These are phyloP conservation scores for Pterocarpus santalinus DNA, from an alignment of 306 rosid genomes.

Conservation along the genomic window DNA sequence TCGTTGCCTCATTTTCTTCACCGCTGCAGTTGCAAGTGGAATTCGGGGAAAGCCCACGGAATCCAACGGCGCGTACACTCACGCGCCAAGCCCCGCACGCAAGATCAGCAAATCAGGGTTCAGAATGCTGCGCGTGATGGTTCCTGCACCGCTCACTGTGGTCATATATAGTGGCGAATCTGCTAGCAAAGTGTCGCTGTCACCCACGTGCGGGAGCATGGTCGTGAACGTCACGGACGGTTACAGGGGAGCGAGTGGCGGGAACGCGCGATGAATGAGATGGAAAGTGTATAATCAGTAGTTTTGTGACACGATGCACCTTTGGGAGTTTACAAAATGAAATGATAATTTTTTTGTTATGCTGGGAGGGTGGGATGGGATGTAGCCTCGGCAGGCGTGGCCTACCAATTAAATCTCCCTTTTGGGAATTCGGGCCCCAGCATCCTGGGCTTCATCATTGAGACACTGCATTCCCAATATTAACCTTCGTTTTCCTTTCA, in stretches of 20 bases:
- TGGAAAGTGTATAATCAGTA: background rate
- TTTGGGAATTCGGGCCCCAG: conserved; percentile 13
- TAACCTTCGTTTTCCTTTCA: background rate
- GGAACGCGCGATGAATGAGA: background rate
- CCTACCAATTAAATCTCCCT: conserved; percentile 40
- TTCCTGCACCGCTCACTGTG: background rate
- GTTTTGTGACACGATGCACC: conserved; percentile 23
- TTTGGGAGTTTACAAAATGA: background rate
- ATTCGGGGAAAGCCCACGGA: background rate
- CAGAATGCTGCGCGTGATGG: conserved; percentile 24
- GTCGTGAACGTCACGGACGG: conserved; percentile 28
- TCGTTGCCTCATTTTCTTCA: background rate
- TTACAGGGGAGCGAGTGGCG: background rate
- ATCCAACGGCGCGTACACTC: background rate
- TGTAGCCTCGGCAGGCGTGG: conserved; percentile 30
- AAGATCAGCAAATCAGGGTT: background rate
- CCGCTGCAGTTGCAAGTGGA: background rate
- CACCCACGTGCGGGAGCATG: background rate
- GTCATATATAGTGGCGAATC: background rate
- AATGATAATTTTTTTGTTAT: background rate
- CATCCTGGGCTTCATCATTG: background rate
- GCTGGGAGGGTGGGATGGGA: background rate
- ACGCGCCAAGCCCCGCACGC: background rate
- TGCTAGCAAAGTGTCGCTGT: conserved; percentile 26
- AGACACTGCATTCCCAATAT: background rate